Base-by-base conservation (phyloP, 768 basidiomycete genomes). In the Suillus discolor region DNA sequence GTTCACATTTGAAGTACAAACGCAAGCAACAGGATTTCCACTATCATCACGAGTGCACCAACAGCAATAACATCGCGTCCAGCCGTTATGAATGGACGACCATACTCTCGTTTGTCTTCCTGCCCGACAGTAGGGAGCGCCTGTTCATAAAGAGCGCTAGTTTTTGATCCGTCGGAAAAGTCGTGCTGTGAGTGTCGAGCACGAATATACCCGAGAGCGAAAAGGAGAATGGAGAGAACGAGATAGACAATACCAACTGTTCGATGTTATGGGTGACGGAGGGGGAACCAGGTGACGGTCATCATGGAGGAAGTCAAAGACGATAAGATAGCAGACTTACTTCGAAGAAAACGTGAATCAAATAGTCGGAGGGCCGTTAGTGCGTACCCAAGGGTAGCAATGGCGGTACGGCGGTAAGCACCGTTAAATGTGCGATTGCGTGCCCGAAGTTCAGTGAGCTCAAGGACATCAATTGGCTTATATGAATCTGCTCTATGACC, bases 351-450 rank as follows among this genome's bases (percentile, higher is more conserved):
- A 25, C 87, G 79, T 39, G 73, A 71, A 71, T 94, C 90, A 69
- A 95, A 96, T n/a, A 95, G 83, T 55, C 92, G 87, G 12, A 95
- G 79, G 62, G 94, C 85, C 0, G 91, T 84, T 62, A 94, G 75
- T 1, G 90, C 83, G 71, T 91, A 93, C 0, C 91, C 89, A 2
- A 96, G 81, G 64, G 87, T 86, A 16, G 87, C 87, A 11, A 95
- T 80, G 0, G 92, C 92, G 0, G 88, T 90, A 34, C 93, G 87
- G 45, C 83, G 83, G 76, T 94, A 94, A 16, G 93, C 91, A 18
- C 92, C 93, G 62, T 94, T 85, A 72, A 93, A 94, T 0, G 93
- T 95, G 49, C 93, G 83, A 69, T 92, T 88, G 36, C 92, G 83
- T 1, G 93, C 93, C 16, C 93, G 84, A 20, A 95, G 76, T 73